These are phyloP conservation scores for Populus tremula DNA, from an alignment of 345 rosid genomes.

Conservation along the genomic window DNA sequence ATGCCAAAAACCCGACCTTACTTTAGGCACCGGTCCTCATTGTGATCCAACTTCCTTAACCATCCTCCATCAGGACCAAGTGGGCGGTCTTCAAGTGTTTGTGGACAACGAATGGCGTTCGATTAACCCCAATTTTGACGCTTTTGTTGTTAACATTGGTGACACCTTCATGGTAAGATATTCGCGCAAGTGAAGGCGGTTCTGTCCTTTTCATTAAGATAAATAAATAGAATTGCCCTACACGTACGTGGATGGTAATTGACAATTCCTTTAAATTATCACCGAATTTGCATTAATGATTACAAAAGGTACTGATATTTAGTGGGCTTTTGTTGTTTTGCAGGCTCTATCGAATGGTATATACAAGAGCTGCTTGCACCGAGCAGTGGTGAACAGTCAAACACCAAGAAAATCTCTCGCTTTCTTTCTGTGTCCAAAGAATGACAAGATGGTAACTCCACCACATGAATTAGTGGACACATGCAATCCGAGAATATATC, in stretches of 20 bases:
- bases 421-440: conserved; percentile 83
- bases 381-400: conserved; percentile 84
- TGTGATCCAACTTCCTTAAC: conserved; percentile 98
- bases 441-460: conserved; percentile 72
- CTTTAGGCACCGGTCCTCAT: conserved; percentile 98
- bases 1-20: conserved; percentile 89
- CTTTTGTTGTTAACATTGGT: conserved; percentile 92
- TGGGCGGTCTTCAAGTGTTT: conserved; percentile 92
- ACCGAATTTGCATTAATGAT: not conserved
- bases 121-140: conserved; percentile 62
- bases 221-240: not conserved
- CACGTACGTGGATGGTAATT: not conserved
- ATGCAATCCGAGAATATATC: conserved; percentile 56
- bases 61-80: conserved; percentile 93
- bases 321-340: not conserved
- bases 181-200: not conserved
- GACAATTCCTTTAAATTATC: not conserved
- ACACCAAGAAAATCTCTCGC: conserved; percentile 90
- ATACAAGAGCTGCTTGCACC: conserved; percentile 90
- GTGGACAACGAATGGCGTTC: conserved; percentile 82
- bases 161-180: conserved; percentile 96
- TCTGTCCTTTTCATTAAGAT: not conserved
- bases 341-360: conserved; percentile 87
- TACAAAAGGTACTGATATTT: not conserved
- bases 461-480: conserved; percentile 63